phyloP scores from a whole-genome alignment of 768 basidiomycete species.

The Mycena pura region DNA sequence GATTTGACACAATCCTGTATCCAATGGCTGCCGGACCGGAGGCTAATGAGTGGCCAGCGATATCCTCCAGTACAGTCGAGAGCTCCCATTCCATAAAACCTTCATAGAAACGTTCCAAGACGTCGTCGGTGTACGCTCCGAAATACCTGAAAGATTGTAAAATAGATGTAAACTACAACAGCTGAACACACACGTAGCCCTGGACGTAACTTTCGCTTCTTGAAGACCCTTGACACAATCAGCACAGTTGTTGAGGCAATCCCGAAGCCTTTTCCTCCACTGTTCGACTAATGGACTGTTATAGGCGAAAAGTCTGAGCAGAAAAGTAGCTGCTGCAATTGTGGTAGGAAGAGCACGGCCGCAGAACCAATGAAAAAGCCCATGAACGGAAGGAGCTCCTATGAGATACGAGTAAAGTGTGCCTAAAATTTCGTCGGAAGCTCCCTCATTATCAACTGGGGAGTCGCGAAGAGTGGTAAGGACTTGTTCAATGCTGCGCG shows the following conservation, averaged over 20 bases:
- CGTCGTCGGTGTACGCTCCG: slow-evolving; percentile 61
- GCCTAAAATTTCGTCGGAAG: slow-evolving; percentile 55
- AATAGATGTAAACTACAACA: neutral
- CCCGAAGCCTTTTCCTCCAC: slow-evolving; percentile 67
- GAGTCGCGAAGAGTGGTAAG: slow-evolving; percentile 63
- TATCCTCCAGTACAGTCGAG: slow-evolving; percentile 52
- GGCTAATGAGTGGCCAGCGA: slow-evolving; percentile 47
- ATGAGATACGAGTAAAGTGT: slow-evolving; percentile 63
- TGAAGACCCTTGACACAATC: slow-evolving; percentile 75
- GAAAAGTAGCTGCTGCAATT: slow-evolving; percentile 76
- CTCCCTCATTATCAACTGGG: slow-evolving; percentile 59
- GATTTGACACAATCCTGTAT: slow-evolving; percentile 70
- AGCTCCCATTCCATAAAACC: slow-evolving; percentile 75
- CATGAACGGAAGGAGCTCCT: slow-evolving; percentile 45
- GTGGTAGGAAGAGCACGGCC: slow-evolving; percentile 59
- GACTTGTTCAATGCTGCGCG: slow-evolving; percentile 50
- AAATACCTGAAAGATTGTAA: slow-evolving; percentile 65
- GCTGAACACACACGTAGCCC: slow-evolving; percentile 66
- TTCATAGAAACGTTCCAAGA: slow-evolving; percentile 63
- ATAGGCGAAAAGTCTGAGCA: slow-evolving; percentile 85
- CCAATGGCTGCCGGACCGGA: slow-evolving; percentile 56
- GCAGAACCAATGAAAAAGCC: slow-evolving; percentile 83
- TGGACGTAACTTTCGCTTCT: slow-evolving; percentile 66
- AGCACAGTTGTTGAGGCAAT: slow-evolving; percentile 67
- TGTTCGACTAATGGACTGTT: slow-evolving; percentile 58